These are phyloP conservation scores for Diaporthe vexans DNA, from an alignment of 2,329 filamentous ascomycete species.

Conservation along the genomic window DNA sequence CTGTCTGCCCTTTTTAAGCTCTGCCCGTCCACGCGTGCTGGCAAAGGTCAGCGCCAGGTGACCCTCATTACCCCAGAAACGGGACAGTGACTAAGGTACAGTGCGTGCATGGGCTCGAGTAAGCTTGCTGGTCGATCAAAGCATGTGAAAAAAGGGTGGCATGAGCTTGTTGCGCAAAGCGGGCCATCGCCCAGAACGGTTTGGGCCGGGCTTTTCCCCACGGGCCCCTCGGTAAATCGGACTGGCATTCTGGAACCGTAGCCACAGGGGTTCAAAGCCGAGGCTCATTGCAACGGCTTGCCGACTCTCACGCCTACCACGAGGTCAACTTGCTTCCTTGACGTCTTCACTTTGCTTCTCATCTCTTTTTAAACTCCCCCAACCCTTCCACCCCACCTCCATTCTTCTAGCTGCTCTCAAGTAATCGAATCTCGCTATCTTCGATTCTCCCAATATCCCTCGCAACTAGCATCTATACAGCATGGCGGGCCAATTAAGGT, in stretches of 20 bases:
- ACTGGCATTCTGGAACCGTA: conserved; percentile 31
- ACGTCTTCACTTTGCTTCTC: conserved; percentile 4
- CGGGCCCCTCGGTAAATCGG: conserved; percentile 38
- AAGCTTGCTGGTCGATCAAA: conserved; percentile 12
- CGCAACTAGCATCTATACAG: not conserved
- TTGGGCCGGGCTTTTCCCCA: conserved; percentile 38
- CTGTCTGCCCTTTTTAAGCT: not conserved
- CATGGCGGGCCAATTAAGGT: conserved; percentile 80
- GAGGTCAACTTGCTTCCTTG: conserved; percentile 11
- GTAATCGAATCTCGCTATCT: not conserved
- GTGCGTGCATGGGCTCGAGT: conserved; percentile 13
- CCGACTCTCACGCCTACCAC: conserved; percentile 32
- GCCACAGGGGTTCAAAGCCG: conserved; percentile 39
- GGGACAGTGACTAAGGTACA: conserved; percentile 2
- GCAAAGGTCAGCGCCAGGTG: conserved; percentile 23
- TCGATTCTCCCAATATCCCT: not conserved
- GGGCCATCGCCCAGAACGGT: conserved; percentile 19
- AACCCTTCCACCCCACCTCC: not conserved
- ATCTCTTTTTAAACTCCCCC: not conserved
- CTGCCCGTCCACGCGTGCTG: no score
- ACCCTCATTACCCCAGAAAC: conserved; percentile 39
- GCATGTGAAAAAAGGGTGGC: conserved; percentile 40
- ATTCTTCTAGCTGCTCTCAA: not conserved
- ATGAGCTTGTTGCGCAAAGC: conserved; percentile 4
- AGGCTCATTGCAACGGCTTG: conserved; percentile 38